These are phyloP conservation scores for Phytophthora citricola DNA, from an alignment of 352 stramenopile species.

Conservation along the genomic window DNA sequence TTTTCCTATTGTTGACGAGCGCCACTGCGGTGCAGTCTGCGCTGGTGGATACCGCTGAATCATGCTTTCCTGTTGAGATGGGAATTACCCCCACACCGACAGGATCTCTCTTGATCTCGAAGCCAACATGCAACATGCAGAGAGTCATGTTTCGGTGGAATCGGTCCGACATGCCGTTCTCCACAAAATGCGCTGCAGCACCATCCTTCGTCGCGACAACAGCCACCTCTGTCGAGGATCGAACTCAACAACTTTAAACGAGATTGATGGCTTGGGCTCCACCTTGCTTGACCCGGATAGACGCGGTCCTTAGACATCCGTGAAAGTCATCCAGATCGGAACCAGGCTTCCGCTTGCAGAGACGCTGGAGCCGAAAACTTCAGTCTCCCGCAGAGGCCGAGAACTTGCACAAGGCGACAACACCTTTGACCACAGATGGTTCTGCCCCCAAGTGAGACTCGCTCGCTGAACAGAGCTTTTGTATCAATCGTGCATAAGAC, in stretches of 20 bases:
- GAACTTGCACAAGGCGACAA: slow-evolving; percentile 24
- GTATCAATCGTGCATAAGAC: slow-evolving; percentile 29
- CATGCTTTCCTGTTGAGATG: slow-evolving; percentile 13
- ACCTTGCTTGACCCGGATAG: slow-evolving; percentile 12
- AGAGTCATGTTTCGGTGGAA: slow-evolving; percentile 9
- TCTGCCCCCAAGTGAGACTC: slow-evolving; percentile 10
- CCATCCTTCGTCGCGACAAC: slow-evolving; percentile 10
- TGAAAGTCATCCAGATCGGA: slow-evolving; percentile 19
- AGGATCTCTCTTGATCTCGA: background rate
- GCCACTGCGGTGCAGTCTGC: too few relatives aligned
- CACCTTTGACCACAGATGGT: slow-evolving; percentile 28
- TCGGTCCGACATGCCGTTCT: slow-evolving; percentile 1
- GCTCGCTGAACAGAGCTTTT: slow-evolving; percentile 7
- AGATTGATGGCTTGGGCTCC: slow-evolving; percentile 14
- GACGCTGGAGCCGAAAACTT: slow-evolving; percentile 14
- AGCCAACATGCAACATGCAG: too few relatives aligned
- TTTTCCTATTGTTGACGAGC: slow-evolving; percentile 7
- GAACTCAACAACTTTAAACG: slow-evolving; percentile 13
- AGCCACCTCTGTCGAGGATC: slow-evolving; percentile 3
- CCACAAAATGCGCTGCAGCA: background rate
- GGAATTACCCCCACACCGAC: background rate
- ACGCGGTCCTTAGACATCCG: slow-evolving; percentile 14
- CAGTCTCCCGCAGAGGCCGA: slow-evolving; percentile 13
- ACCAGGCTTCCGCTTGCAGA: slow-evolving; percentile 22
- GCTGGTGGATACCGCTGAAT: background rate